Base-by-base conservation (phyloP, 1,284 basidiomycete genomes). In the Moesziomyces sp. region DNA sequence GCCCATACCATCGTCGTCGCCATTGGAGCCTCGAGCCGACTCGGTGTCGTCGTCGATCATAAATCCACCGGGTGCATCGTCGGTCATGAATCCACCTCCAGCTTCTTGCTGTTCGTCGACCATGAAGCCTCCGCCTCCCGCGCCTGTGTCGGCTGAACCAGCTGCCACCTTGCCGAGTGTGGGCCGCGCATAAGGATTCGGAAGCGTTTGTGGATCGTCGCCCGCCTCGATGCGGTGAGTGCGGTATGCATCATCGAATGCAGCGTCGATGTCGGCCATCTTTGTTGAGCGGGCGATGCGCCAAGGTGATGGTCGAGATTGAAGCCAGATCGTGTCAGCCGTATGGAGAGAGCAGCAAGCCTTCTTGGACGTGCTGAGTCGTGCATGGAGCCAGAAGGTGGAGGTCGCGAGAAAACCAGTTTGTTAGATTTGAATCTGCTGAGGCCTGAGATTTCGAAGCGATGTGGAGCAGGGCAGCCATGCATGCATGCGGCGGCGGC, bases 171-270 rank as follows among this genome's bases (percentile, higher is more conserved):
- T 47, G 14, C 28, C 50, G 7, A 60, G 59, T 1, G 42, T 24
- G 1, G 59, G 55, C 14, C 66, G 60, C 38, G 49, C 38, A 26
- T 76, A 76, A 6, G 76, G 76, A 19, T 76, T 73, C 14, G 69
- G 73, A 0, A 78, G 52, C n/a, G 54, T 54, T 24, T 44, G 30
- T 2, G 68, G 57, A 52, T 78, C 70, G 23, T 78, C 66, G 8
- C 76, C 76, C 5, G 58, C 61, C 35, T 71, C 60, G 46, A 78
- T 69, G 4, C 69, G 52, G 16, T 53, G 23, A 3, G 66, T 67
- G 8, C 76, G 62, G 26, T 62, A 78, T 28, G 76, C 76, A 26
- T 78, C 76, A 28, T 73, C 70, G 58, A 78, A 78, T 5, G 74
- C 74, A 23, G 57, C 62, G 35, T 73, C 63, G 5, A 74, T 70